Conservation (phyloP, 2,329 filamentous ascomycete species). For the Hymenoscyphus linearis region DNA sequence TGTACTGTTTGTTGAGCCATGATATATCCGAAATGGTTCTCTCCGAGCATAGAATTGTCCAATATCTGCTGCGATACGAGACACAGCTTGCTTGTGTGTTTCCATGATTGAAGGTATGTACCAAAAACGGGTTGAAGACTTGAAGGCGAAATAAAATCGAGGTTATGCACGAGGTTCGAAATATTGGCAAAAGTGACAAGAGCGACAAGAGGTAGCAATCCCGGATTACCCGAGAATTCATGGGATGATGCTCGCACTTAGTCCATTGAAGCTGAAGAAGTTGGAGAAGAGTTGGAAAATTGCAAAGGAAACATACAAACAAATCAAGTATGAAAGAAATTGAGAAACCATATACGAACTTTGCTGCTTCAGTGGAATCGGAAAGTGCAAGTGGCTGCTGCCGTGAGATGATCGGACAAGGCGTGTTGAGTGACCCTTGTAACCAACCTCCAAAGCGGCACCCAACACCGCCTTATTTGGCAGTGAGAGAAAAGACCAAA, state of each 20-base stretch:
- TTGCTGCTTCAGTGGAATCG: not conserved
- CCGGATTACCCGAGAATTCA: not conserved
- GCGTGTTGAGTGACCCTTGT: not conserved
- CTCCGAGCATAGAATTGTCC: conserved; percentile 19
- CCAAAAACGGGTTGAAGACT: not conserved
- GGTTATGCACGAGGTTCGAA: not conserved
- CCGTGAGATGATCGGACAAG: not conserved
- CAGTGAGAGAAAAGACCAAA: not conserved
- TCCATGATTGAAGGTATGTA: conserved; percentile 17
- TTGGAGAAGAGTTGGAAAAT: not conserved
- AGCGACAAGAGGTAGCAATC: not conserved
- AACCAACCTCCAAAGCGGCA: not conserved
- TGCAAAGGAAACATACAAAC: not conserved
- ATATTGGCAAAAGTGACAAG: not conserved
- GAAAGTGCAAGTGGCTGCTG: not conserved
- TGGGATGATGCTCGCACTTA: not conserved
- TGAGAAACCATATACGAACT: not conserved
- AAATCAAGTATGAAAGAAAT: not conserved
- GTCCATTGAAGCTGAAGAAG: not conserved
- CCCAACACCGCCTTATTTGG: not conserved
- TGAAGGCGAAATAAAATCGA: not conserved
- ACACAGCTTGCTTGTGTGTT: conserved; percentile 18
- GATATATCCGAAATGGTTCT: conserved; percentile 45
- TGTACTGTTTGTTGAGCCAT: conserved; percentile 51
- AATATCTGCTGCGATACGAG: conserved; percentile 16